Conservation (phyloP, 495 filamentous ascomycete species). For the Tuber melanosporum region DNA sequence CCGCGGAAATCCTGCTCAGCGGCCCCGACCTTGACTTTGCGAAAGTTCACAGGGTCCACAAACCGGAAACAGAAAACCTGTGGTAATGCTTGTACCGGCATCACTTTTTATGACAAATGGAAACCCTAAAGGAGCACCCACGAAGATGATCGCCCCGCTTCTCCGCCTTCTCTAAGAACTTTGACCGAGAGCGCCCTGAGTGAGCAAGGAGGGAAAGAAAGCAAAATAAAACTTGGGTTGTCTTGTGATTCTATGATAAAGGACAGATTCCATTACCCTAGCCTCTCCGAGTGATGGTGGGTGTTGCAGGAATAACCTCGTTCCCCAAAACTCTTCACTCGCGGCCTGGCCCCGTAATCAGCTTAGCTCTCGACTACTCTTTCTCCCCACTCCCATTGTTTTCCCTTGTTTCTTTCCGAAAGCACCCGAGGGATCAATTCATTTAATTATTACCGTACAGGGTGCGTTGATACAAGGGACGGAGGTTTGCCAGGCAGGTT, state of each 20-base stretch:
- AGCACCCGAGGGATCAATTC: not conserved
- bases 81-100: conserved; percentile 5
- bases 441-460: not conserved
- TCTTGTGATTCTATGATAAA: not conserved
- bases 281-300: not conserved
- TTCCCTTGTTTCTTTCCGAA: not conserved
- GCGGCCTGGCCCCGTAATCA: not conserved
- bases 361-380: not conserved
- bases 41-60: not conserved
- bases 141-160: not conserved
- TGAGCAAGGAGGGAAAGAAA: not conserved
- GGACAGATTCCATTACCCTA: not conserved
- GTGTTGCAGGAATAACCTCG: not conserved
- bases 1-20: conserved; percentile 30
- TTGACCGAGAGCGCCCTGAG: not conserved
- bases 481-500: too few species aligned
- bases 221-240: not conserved
- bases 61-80: conserved; percentile 10
- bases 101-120: conserved; percentile 28
- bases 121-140: conserved; percentile 7
- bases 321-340: not conserved
- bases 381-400: not conserved
- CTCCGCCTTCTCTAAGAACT: not conserved
- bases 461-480: too few species aligned
- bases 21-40: conserved; percentile 8